These are phyloP conservation scores for Dentipellis fragilis DNA, from an alignment of 768 basidiomycete species.

Conservation along the genomic window DNA sequence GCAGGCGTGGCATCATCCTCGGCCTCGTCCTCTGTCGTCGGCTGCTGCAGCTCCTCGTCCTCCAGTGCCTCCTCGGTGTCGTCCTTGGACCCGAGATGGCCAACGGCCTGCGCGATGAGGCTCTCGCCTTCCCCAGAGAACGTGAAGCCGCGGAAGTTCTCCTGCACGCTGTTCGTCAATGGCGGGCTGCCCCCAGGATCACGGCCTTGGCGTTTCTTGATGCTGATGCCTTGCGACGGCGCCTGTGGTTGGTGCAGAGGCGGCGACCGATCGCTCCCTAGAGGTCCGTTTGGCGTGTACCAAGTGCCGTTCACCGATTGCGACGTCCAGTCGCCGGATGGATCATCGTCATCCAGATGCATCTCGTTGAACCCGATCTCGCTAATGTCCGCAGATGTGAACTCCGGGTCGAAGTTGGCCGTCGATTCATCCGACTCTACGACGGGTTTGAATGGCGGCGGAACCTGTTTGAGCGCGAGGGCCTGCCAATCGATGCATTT, in stretches of 20 bases:
- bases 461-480: conserved; percentile 77
- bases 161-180: conserved; percentile 87
- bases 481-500: conserved; percentile 85
- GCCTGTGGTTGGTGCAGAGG: conserved; percentile 6
- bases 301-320: conserved; percentile 22
- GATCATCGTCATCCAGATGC: conserved; percentile 42
- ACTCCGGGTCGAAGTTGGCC: conserved; percentile 97
- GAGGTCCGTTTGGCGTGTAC: conserved; percentile 69
- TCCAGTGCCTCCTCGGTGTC: conserved; percentile 17
- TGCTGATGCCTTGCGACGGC: conserved; percentile 9
- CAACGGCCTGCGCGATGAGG: conserved; percentile 32
- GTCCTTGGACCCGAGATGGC: conserved; percentile 25
- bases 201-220: conserved; percentile 21
- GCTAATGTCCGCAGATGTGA: conserved; percentile 84
- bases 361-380: conserved; percentile 45
- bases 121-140: conserved; percentile 66
- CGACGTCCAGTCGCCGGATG: conserved; percentile 58
- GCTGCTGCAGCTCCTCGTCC: conserved; percentile 29
- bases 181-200: conserved; percentile 36
- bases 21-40: conserved; percentile 68
- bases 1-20: conserved; percentile 54
- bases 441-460: conserved; percentile 95
- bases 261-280: conserved; percentile 35
- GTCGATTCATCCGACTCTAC: conserved; percentile 98
- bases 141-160: conserved; percentile 94